Conservation (phyloP, 2,329 filamentous ascomycete genomes). For the Botrytis byssoidea region DNA sequence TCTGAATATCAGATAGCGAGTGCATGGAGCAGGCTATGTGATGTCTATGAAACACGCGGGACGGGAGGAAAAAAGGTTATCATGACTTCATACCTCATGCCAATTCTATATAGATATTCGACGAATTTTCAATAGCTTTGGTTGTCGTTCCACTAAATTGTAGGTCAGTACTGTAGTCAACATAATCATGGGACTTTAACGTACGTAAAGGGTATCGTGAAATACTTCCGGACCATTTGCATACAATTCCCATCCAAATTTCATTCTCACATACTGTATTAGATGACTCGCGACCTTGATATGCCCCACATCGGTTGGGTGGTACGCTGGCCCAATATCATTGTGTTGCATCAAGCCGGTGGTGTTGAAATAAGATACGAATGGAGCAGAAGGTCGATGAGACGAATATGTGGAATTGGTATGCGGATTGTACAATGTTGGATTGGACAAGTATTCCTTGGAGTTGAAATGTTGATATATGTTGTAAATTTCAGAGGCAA, state of each 20-base stretch:
- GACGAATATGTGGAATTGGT: slow-evolving; percentile 42
- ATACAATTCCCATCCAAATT: slow-evolving; percentile 55
- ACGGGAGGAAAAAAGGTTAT: background rate
- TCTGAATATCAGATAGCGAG: background rate
- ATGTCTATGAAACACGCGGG: background rate
- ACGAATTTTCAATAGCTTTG: slow-evolving; percentile 2
- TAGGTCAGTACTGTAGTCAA: background rate
- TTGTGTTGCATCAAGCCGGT: slow-evolving; percentile 61
- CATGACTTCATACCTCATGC: slow-evolving; percentile 3
- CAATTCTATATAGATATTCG: background rate
- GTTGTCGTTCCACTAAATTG: slow-evolving; percentile 9
- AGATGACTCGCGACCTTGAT: slow-evolving; percentile 61
- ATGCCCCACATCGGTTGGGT: slow-evolving; percentile 61
- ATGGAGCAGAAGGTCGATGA: slow-evolving; percentile 40
- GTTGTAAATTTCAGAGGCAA: slow-evolving; percentile 49
- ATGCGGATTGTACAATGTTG: slow-evolving; percentile 43
- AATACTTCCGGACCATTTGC: slow-evolving; percentile 54
- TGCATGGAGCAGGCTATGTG: slow-evolving; percentile 10
- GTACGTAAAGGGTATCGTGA: slow-evolving; percentile 47
- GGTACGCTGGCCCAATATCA: slow-evolving; percentile 57
- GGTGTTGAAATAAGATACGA: slow-evolving; percentile 62
- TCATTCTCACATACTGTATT: slow-evolving; percentile 55
- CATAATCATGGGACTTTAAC: background rate
- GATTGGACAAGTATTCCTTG: slow-evolving; percentile 43
- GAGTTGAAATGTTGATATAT: slow-evolving; percentile 55